Evolutionary conservation across 176 grass and related monocot genomes (phyloP).

Genomic region (Oryza meyeriana): DNA sequence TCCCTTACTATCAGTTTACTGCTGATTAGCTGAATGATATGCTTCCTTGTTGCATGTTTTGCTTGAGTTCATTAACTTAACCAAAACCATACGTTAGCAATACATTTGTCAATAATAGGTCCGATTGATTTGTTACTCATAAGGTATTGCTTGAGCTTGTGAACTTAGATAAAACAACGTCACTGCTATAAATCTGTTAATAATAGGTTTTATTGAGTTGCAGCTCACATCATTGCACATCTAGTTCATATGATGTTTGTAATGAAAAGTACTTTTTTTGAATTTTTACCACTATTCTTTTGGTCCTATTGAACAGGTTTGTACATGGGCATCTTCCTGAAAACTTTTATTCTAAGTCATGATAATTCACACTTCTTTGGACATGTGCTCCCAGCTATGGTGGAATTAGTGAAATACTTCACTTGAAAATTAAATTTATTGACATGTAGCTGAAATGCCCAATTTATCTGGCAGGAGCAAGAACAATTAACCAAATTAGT

Average conservation of each 20-base stretch:
- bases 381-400: conserved; percentile 7
- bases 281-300: background rate
- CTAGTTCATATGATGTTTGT: background rate
- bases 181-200: background rate
- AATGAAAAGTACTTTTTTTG: background rate
- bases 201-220: background rate
- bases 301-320: background rate
- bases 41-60: background rate
- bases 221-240: background rate
- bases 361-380: background rate
- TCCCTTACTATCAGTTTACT: background rate
- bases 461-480: background rate
- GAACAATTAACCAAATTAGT: background rate
- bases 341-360: background rate
- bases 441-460: background rate
- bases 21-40: conserved; percentile 27
- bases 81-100: background rate
- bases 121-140: background rate
- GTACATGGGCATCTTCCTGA: background rate
- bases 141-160: background rate
- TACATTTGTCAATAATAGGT: background rate
- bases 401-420: background rate
- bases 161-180: background rate
- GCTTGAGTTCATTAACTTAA: background rate
- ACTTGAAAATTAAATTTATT: background rate